phyloP scores from a whole-genome alignment of 257 asterid genomes.

The Rubia yunnanensis region DNA sequence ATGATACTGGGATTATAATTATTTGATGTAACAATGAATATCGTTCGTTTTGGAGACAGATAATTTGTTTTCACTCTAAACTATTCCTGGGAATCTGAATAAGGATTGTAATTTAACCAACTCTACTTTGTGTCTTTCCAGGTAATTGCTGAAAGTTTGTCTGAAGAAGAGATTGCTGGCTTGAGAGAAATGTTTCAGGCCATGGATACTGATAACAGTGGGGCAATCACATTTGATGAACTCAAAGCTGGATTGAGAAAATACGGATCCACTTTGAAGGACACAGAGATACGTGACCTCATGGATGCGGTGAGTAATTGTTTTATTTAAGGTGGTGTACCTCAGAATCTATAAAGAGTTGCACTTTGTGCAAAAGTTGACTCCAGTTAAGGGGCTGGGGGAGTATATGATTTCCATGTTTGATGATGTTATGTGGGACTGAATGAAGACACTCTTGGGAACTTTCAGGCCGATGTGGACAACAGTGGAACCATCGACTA shows the following conservation, averaged over 20 bases:
- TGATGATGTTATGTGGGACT: neutral
- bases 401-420: neutral
- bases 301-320: conserved; percentile 73
- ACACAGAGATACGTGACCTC: conserved; percentile 79
- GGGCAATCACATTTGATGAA: conserved; percentile 92
- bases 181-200: conserved; percentile 83
- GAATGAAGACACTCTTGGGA: neutral
- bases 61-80: neutral
- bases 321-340: no score
- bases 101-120: neutral
- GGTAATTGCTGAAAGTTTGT: conserved; percentile 95
- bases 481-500: conserved; percentile 80
- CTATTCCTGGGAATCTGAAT: neutral
- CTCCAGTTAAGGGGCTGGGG: neutral
- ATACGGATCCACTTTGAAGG: conserved; percentile 83
- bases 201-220: conserved; percentile 92
- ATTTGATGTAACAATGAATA: no score
- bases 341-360: neutral
- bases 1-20: no score
- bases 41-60: neutral
- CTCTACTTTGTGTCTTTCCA: conserved; percentile 24
- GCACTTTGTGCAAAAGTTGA: no score
- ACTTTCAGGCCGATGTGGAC: conserved; percentile 77
- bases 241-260: conserved; percentile 89
- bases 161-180: conserved; percentile 95